These are phyloP conservation scores for Fusarium hostae DNA, from an alignment of 2,329 filamentous ascomycete genomes.

Conservation along the genomic window DNA sequence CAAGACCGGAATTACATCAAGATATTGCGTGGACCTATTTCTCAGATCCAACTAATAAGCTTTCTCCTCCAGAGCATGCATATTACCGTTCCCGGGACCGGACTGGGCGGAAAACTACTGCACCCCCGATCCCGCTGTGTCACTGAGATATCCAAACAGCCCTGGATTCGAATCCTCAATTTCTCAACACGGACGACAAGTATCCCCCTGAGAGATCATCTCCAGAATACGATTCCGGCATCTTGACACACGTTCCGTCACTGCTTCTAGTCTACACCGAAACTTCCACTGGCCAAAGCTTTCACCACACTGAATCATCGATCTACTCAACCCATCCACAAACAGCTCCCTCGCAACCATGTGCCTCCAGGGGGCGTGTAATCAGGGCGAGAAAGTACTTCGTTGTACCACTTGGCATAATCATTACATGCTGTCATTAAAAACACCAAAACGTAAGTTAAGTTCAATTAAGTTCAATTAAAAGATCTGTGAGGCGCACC, in stretches of 20 bases:
- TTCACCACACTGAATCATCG: constrained; percentile 26
- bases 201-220: constrained; percentile 4
- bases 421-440: background rate
- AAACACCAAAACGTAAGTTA: background rate
- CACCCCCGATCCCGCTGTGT: constrained; percentile 20
- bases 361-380: constrained; percentile 38
- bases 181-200: background rate
- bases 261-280: constrained; percentile 25
- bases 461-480: constrained; percentile 11
- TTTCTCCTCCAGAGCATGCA: constrained; percentile 35
- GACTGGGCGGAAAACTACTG: constrained; percentile 35
- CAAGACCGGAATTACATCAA: constrained; percentile 13
- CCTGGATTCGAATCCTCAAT: background rate
- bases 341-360: constrained; percentile 33
- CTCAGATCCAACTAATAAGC: constrained; percentile 39
- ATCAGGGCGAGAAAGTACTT: constrained; percentile 13
- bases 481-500: background rate
- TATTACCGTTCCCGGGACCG: constrained; percentile 36
- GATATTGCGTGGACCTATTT: constrained; percentile 24
- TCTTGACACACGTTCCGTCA: constrained; percentile 4
- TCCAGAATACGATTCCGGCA: constrained; percentile 2
- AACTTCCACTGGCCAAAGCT: constrained; percentile 18
- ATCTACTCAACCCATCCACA: constrained; percentile 35
- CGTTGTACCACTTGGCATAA: constrained; percentile 8
- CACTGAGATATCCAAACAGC: constrained; percentile 23